These are phyloP conservation scores for Naganishia kalamii DNA, from an alignment of 768 basidiomycete genomes.

Conservation along the genomic window DNA sequence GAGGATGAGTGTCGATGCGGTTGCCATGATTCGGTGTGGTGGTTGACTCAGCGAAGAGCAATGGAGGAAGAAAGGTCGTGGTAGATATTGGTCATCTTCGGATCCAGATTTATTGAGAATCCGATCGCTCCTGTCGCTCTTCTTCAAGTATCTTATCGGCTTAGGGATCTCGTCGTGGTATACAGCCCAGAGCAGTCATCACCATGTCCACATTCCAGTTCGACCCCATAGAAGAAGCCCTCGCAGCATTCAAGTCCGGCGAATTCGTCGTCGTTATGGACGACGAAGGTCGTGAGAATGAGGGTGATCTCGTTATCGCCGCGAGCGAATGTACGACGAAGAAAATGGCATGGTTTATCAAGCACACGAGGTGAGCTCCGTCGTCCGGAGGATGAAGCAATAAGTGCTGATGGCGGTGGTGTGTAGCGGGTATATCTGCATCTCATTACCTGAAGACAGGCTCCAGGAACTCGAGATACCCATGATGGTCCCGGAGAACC, in stretches of 20 bases:
- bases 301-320: conserved; percentile 90
- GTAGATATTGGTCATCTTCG: conserved; percentile 5
- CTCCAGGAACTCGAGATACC: conserved; percentile 73
- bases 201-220: conserved; percentile 50
- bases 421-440: conserved; percentile 84
- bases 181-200: background rate
- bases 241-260: conserved; percentile 67
- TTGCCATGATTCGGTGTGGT: background rate
- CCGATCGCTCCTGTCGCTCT: conserved; percentile 11
- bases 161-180: background rate
- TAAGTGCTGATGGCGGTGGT: too few relatives aligned
- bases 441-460: conserved; percentile 68
- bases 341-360: conserved; percentile 99
- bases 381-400: too few relatives aligned
- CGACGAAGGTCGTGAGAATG: conserved; percentile 91
- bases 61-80: background rate
- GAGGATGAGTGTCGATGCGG: background rate
- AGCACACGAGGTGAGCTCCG: conserved; percentile 72
- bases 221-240: conserved; percentile 71
- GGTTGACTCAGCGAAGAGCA: too few relatives aligned
- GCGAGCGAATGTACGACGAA: conserved; percentile 78
- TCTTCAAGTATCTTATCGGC: too few relatives aligned
- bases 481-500: conserved; percentile 88
- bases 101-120: background rate
- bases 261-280: conserved; percentile 97